These are phyloP conservation scores for Hemileccinum rubropunctum DNA, from an alignment of 768 basidiomycete genomes.

Conservation along the genomic window DNA sequence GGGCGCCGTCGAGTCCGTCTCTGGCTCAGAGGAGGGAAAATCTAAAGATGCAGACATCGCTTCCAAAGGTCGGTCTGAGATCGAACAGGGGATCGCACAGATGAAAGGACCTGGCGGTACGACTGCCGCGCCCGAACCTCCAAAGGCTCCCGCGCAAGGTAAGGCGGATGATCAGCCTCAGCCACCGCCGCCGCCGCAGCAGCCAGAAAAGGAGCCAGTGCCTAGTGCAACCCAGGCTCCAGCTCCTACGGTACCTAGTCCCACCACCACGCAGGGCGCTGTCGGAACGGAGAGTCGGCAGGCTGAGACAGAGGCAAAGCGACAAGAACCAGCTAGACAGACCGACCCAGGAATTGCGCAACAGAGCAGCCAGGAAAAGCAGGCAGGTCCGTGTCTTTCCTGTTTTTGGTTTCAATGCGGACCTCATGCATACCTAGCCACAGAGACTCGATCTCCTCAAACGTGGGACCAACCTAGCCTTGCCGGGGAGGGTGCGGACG, in stretches of 20 bases:
- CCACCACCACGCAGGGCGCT: neutral
- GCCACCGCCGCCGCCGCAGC: neutral
- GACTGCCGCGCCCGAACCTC: neutral
- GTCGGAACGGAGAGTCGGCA: neutral
- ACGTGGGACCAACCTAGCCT: neutral
- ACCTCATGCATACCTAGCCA: neutral
- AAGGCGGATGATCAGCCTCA: neutral
- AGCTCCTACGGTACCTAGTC: too few species aligned
- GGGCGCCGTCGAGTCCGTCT: slow-evolving; percentile 37
- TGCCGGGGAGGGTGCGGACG: neutral
- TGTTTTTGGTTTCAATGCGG: neutral
- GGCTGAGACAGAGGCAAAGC: neutral
- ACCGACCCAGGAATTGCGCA: neutral
- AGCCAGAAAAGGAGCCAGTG: neutral
- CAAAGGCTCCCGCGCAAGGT: neutral
- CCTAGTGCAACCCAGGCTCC: too few species aligned
- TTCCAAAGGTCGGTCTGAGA: slow-evolving; percentile 38
- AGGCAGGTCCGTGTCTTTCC: neutral
- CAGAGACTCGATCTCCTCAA: neutral
- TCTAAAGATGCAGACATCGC: slow-evolving; percentile 37
- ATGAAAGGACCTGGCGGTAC: slow-evolving; percentile 17
- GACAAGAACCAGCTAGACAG: neutral
- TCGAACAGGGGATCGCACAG: slow-evolving; percentile 37
- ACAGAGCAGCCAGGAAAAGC: neutral
- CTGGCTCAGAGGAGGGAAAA: slow-evolving; percentile 22